Conservation (phyloP, 2,329 filamentous ascomycete genomes). For the Beauveria sp. region DNA sequence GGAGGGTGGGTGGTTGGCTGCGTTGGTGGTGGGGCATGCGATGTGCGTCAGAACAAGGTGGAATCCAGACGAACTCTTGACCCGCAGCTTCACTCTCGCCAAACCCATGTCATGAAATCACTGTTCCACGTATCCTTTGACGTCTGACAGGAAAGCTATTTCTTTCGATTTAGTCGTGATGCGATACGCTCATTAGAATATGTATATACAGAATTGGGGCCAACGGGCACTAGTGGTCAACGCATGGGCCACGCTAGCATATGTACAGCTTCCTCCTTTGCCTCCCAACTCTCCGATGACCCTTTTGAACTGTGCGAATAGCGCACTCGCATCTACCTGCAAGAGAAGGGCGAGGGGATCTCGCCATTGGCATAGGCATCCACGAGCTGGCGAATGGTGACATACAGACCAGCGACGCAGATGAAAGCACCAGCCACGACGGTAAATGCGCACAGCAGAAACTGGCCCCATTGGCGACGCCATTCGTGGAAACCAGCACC, state of each 20-base stretch:
- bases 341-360: constrained; percentile 14
- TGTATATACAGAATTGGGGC: neutral
- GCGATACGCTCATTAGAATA: neutral
- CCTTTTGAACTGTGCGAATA: too few relatives aligned
- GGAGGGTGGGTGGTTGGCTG: neutral
- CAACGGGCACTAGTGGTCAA: neutral
- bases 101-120: neutral
- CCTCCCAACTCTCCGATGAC: too few relatives aligned
- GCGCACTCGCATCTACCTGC: neutral
- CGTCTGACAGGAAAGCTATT: neutral
- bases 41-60: neutral
- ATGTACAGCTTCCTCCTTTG: neutral
- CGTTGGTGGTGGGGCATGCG: neutral
- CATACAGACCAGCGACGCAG: constrained; percentile 40
- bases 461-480: constrained; percentile 30
- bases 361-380: constrained; percentile 16
- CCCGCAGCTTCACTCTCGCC: neutral
- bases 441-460: constrained; percentile 31
- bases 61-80: constrained; percentile 3
- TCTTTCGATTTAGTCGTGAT: neutral
- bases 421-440: constrained; percentile 40
- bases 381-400: constrained; percentile 30
- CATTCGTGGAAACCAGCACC: constrained; percentile 30
- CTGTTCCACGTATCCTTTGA: neutral
- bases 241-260: neutral